These are phyloP conservation scores for Haplosporangium gracile DNA, from an alignment of 192 early-diverging fungal species.

Conservation along the genomic window DNA sequence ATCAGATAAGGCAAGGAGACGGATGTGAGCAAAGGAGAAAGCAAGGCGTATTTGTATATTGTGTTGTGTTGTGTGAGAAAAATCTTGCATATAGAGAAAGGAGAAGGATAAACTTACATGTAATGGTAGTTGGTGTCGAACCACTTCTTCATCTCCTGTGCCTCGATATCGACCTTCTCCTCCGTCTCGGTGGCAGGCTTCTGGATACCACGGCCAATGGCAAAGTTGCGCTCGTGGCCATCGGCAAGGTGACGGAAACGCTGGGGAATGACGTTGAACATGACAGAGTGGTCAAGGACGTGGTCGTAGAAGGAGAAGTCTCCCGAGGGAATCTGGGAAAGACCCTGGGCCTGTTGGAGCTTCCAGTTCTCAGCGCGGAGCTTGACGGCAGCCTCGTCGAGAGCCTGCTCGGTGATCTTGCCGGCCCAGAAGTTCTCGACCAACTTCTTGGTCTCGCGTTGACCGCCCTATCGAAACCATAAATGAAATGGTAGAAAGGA, in stretches of 20 bases:
- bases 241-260: constrained; percentile 73
- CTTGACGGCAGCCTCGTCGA: constrained; percentile 71
- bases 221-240: constrained; percentile 91
- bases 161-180: constrained; percentile 87
- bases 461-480: constrained; percentile 70
- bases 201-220: constrained; percentile 97
- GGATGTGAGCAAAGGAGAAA: background rate
- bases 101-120: constrained; percentile 20
- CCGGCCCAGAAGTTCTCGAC: constrained; percentile 95
- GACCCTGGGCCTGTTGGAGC: constrained; percentile 72
- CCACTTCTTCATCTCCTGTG: constrained; percentile 99
- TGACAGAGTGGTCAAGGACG: constrained; percentile 79
- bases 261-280: constrained; percentile 73
- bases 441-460: constrained; percentile 96
- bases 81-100: background rate
- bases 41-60: background rate
- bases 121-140: constrained; percentile 99
- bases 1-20: background rate
- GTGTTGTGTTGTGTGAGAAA: background rate
- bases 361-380: constrained; percentile 83
- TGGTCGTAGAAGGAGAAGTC: constrained; percentile 98
- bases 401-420: constrained; percentile 81
- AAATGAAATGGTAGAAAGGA: background rate
- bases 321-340: constrained; percentile 90
- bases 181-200: constrained; percentile 70